Evolutionary conservation across 345 rosid genomes (phyloP).

Genomic region (Pistacia atlantica): DNA sequence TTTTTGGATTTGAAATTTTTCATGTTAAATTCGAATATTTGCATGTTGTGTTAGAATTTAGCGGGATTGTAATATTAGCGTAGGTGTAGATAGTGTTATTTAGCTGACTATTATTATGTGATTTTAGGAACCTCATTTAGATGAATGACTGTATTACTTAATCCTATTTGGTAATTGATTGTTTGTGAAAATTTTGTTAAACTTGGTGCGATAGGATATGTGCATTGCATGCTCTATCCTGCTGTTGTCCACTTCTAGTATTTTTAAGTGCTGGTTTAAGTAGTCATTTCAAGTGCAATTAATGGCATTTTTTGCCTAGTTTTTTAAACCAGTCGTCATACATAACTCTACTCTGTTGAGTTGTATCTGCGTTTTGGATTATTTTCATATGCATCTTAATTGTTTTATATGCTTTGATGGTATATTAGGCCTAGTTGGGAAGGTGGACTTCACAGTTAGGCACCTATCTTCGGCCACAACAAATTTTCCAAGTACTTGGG

Average conservation of each 20-base stretch:
- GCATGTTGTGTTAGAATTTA: constrained; percentile 3
- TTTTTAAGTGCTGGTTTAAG: constrained; percentile 11
- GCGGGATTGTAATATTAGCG: background rate
- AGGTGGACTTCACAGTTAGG: constrained; percentile 96
- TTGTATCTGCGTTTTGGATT: background rate
- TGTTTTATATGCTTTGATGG: constrained; percentile 19
- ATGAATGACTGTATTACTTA: background rate
- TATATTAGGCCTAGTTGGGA: constrained; percentile 77
- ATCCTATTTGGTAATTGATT: background rate
- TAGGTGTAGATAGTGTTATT: background rate
- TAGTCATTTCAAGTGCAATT: background rate
- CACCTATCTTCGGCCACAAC: constrained; percentile 85
- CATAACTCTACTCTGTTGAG: background rate
- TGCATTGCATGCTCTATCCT: background rate
- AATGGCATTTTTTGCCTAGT: background rate
- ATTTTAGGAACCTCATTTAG: background rate
- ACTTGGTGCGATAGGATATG: background rate
- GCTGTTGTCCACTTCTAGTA: background rate
- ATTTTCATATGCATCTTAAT: background rate
- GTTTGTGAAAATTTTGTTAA: background rate
- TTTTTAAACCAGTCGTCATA: background rate
- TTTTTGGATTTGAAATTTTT: background rate
- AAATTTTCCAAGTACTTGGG: constrained; percentile 73
- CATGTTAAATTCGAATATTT: background rate
- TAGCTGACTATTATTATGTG: background rate